These are phyloP conservation scores for Aquilaria sinensis DNA, from an alignment of 345 rosid genomes.

Conservation along the genomic window DNA sequence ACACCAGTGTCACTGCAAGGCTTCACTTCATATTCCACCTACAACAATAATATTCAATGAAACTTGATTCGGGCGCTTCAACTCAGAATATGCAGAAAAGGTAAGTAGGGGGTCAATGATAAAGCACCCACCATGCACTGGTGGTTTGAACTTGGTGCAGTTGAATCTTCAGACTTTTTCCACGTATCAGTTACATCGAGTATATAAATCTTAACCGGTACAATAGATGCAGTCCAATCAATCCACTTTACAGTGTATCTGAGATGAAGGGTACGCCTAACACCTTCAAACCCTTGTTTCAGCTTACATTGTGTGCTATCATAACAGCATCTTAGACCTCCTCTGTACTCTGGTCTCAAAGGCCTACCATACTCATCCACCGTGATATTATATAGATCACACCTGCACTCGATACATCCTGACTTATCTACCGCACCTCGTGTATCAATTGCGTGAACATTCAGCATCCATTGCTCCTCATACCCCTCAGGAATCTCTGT, in stretches of 20 bases:
- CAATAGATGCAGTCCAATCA: constrained; percentile 51
- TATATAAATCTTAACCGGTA: constrained; percentile 65
- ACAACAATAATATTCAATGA: constrained; percentile 7
- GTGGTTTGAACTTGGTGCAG: constrained; percentile 34
- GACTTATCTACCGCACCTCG: constrained; percentile 61
- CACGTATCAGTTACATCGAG: constrained; percentile 76
- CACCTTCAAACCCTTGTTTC: constrained; percentile 41
- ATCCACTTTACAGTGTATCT: constrained; percentile 67
- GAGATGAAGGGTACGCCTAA: constrained; percentile 43
- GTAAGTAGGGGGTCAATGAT: neutral
- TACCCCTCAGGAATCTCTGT: constrained; percentile 55
- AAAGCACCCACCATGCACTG: constrained; percentile 45
- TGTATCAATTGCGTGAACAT: constrained; percentile 84
- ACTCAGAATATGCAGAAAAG: neutral
- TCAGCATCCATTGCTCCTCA: constrained; percentile 68
- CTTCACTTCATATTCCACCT: constrained; percentile 68
- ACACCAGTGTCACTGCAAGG: constrained; percentile 26
- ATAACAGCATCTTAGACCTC: constrained; percentile 69
- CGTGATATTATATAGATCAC: constrained; percentile 72
- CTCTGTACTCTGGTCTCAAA: constrained; percentile 49
- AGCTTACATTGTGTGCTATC: constrained; percentile 62
- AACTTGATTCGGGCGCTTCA: neutral
- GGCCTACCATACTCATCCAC: constrained; percentile 39
- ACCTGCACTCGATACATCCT: constrained; percentile 78
- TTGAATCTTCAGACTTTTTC: constrained; percentile 29